These are phyloP conservation scores for Niveomyces coronatus DNA, from an alignment of 2,329 filamentous ascomycete genomes.

Conservation along the genomic window DNA sequence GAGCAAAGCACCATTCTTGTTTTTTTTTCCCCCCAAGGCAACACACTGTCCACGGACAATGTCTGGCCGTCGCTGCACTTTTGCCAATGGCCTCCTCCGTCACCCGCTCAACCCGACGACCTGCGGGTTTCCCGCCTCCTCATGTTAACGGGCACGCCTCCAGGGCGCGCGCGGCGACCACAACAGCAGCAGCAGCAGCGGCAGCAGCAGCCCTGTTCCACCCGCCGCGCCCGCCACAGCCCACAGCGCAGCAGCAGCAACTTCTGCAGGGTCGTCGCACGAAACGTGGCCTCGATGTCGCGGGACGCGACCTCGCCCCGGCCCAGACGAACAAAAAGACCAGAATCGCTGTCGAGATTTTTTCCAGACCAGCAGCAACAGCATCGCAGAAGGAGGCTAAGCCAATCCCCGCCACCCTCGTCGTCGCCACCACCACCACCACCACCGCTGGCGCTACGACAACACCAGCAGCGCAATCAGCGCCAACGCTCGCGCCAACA, in stretches of 20 bases:
- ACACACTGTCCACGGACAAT: slow-evolving; percentile 20
- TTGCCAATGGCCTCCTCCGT: slow-evolving; percentile 41
- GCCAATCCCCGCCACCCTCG: slow-evolving; percentile 16
- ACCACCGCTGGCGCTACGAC: slow-evolving; percentile 9
- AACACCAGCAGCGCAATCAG: not conserved
- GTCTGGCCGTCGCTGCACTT: slow-evolving; percentile 24
- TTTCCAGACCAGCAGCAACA: slow-evolving; percentile 22
- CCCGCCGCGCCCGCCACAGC: slow-evolving; percentile 11
- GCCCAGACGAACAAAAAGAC: slow-evolving; percentile 39
- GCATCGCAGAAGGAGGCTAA: slow-evolving; percentile 17
- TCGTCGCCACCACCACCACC: slow-evolving; percentile 16
- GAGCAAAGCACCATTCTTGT: not conserved
- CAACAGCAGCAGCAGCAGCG: too few species aligned
- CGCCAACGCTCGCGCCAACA: slow-evolving; percentile 5
- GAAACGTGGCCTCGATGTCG: slow-evolving; percentile 38
- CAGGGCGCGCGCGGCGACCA: slow-evolving; percentile 20
- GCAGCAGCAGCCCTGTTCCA: slow-evolving; percentile 22
- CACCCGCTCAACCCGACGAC: slow-evolving; percentile 40
- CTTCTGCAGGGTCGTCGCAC: slow-evolving; percentile 25
- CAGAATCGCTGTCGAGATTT: slow-evolving; percentile 43
- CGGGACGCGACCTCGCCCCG: slow-evolving; percentile 34
- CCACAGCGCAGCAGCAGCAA: not conserved
- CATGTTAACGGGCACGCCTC: slow-evolving; percentile 18
- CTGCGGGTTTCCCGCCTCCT: slow-evolving; percentile 33
- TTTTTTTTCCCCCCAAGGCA: too few species aligned